Conservation (phyloP, 495 filamentous ascomycete species). For the Aspergillus affinis region DNA sequence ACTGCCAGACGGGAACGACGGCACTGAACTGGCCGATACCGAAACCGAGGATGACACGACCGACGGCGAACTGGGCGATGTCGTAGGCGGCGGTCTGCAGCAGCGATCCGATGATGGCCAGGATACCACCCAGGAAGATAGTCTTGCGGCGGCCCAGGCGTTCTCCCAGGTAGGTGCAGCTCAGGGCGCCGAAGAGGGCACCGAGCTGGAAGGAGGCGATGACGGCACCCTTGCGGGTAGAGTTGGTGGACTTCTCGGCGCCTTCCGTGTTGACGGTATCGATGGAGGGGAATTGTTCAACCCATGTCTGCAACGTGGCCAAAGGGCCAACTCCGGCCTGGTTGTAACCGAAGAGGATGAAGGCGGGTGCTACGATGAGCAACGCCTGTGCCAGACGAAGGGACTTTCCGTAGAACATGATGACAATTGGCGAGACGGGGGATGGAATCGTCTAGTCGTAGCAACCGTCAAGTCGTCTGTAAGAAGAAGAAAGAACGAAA, state of each 20-base stretch:
- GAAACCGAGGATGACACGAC: slow-evolving; percentile 55
- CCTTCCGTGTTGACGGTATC: slow-evolving; percentile 34
- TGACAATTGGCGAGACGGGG: background rate
- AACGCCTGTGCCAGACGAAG: slow-evolving; percentile 29
- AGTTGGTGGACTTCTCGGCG: slow-evolving; percentile 24
- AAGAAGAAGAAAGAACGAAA: background rate
- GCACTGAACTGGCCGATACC: slow-evolving; percentile 60
- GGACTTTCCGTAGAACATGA: slow-evolving; percentile 6
- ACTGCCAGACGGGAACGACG: slow-evolving; percentile 57
- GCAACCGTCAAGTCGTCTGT: background rate
- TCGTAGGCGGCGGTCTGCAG: slow-evolving; percentile 48
- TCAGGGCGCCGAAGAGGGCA: slow-evolving; percentile 42
- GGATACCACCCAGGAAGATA: slow-evolving; percentile 48
- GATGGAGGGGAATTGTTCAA: slow-evolving; percentile 32
- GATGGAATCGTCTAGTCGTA: background rate
- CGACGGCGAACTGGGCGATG: slow-evolving; percentile 34
- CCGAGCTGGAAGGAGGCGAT: slow-evolving; percentile 45
- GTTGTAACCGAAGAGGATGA: slow-evolving; percentile 38
- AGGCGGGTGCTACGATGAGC: slow-evolving; percentile 39
- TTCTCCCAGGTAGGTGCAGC: slow-evolving; percentile 43
- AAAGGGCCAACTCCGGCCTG: slow-evolving; percentile 31
- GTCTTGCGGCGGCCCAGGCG: slow-evolving; percentile 53
- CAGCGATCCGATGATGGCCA: slow-evolving; percentile 49
- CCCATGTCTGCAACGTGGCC: slow-evolving; percentile 29
- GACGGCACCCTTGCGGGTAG: slow-evolving; percentile 39